These are phyloP conservation scores for Myxozyma vanderwaltii DNA, from an alignment of 805 yeast species.

Conservation along the genomic window DNA sequence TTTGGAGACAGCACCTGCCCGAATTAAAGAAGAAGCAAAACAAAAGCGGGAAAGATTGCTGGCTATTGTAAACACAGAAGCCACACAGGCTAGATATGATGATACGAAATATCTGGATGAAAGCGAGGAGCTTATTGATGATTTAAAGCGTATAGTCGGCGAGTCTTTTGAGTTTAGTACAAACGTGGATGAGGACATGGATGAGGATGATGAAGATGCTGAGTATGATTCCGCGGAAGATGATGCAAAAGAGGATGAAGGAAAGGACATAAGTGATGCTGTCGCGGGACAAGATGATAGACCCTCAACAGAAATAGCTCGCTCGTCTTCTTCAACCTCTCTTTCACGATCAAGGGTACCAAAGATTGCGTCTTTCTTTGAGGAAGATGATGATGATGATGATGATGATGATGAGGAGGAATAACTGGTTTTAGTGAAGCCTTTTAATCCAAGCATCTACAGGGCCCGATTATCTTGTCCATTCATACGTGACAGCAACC, in stretches of 20 bases:
- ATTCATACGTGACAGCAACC: no score
- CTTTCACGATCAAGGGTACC: conserved; percentile 9
- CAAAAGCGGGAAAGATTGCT: conserved; percentile 46
- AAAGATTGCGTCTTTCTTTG: conserved; percentile 25
- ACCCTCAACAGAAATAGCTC: not conserved
- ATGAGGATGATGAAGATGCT: not conserved
- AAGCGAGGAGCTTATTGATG: conserved; percentile 45
- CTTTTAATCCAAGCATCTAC: not conserved
- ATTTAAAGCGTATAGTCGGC: conserved; percentile 41
- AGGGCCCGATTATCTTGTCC: no score
- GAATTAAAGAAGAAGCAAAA: conserved; percentile 36
- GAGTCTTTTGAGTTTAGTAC: conserved; percentile 5
- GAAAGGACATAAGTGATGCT: not conserved
- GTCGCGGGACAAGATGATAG: not conserved
- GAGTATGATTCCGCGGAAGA: not conserved
- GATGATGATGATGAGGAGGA: conserved; percentile 6
- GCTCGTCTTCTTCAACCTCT: not conserved
- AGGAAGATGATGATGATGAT: conserved; percentile 19
- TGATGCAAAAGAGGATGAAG: conserved; percentile 5
- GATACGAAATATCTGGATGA: conserved; percentile 47
- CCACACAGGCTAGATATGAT: conserved; percentile 42
- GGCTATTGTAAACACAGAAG: conserved; percentile 41
- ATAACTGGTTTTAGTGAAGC: not conserved
- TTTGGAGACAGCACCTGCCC: conserved; percentile 28
- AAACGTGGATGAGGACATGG: conserved; percentile 1